Evolutionary conservation across 306 rosid genomes (phyloP).

Genomic region (Hippophae gyantsensis): DNA sequence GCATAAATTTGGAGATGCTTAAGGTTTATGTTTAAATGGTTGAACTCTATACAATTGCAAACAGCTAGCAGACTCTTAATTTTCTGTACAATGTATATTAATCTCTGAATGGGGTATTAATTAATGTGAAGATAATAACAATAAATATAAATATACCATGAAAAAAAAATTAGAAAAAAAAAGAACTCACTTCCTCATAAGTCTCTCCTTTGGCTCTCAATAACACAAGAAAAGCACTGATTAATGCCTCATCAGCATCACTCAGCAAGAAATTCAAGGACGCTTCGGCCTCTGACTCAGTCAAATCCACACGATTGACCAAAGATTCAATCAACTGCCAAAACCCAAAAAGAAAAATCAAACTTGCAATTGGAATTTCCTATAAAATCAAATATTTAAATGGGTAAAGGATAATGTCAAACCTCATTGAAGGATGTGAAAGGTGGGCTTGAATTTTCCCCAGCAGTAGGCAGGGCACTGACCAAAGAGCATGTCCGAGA

Average conservation of each 20-base stretch:
- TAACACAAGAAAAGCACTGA: conserved; percentile 83
- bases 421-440: conserved; percentile 32
- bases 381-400: neutral
- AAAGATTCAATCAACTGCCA: conserved; percentile 69
- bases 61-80: no score
- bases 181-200: conserved; percentile 49
- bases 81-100: no score
- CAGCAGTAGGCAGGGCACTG: conserved; percentile 16
- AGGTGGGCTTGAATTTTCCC: conserved; percentile 1
- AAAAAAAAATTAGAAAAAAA: neutral
- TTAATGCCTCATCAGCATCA: conserved; percentile 61
- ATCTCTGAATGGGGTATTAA: no score
- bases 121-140: no score
- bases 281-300: conserved; percentile 63
- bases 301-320: conserved; percentile 47
- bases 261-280: conserved; percentile 54
- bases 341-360: conserved; percentile 1
- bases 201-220: conserved; percentile 93
- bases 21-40: no score
- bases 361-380: conserved; percentile 5
- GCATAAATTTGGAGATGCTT: no score
- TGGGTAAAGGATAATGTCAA: neutral
- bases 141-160: neutral
- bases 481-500: conserved; percentile 12
- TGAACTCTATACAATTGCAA: no score